phyloP scores from a whole-genome alignment of 2,329 filamentous ascomycete genomes.

The Phialemoniopsis sp. region DNA sequence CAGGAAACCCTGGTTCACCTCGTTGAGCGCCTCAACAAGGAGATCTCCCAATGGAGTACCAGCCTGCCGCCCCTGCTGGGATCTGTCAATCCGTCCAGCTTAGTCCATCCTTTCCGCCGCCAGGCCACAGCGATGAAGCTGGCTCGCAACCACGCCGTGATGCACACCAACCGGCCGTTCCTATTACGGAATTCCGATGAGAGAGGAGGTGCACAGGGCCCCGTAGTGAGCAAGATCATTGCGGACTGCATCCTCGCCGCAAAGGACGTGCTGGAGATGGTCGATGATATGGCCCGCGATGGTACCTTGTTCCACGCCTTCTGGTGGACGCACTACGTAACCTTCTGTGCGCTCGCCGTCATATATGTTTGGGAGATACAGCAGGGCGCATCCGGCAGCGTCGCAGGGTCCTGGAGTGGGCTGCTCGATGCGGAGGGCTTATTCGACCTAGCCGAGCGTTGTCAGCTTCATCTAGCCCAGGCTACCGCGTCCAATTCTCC shows the following conservation, averaged over 20 bases:
- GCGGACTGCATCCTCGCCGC: constrained; percentile 42
- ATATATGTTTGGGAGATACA: constrained; percentile 52
- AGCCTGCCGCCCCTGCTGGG: constrained; percentile 37
- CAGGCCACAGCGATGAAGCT: constrained; percentile 50
- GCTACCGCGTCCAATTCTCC: constrained; percentile 33
- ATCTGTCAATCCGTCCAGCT: constrained; percentile 35
- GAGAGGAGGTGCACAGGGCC: too few relatives aligned
- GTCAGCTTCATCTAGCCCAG: constrained; percentile 37
- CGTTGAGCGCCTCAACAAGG: constrained; percentile 28
- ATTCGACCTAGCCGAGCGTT: constrained; percentile 36
- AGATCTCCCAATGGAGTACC: constrained; percentile 32
- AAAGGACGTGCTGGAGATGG: constrained; percentile 35
- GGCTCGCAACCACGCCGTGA: constrained; percentile 50
- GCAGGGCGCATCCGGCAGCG: constrained; percentile 13
- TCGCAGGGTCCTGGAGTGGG: not conserved
- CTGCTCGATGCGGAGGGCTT: constrained; percentile 14
- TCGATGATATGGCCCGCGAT: constrained; percentile 32
- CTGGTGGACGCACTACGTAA: constrained; percentile 50
- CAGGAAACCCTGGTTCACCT: constrained; percentile 24
- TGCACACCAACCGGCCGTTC: constrained; percentile 51
- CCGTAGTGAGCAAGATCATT: constrained; percentile 20
- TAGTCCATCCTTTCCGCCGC: constrained; percentile 38
- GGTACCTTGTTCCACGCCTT: constrained; percentile 39
- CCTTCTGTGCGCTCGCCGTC: constrained; percentile 49
- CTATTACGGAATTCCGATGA: constrained; percentile 28